A percentile compares a stretch with the other conserved stretches of the same genome.
Evolutionary conservation across 202 grass and related monocot genomes (phyloP).

Genomic region (Carex arenaria): DNA sequence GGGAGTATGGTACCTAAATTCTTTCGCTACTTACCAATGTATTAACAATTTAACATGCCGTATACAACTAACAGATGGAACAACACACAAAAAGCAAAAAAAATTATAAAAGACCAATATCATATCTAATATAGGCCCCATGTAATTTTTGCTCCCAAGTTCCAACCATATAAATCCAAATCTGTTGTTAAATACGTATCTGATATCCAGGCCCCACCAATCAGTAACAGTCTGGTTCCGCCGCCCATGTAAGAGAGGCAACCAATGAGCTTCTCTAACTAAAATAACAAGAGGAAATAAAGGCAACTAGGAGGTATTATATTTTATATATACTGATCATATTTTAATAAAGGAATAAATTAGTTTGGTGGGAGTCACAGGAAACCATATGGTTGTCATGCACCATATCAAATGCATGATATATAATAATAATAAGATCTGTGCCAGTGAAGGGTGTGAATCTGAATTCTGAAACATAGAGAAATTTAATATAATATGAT

Average conservation of each 20-base stretch:
- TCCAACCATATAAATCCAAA: conserved; percentile 21
- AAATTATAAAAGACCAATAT: neutral
- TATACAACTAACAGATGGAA: neutral
- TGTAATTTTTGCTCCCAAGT: conserved; percentile 11
- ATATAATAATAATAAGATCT: neutral
- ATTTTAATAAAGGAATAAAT: conserved; percentile 5
- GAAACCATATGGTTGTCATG: conserved; percentile 19
- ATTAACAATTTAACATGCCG: neutral
- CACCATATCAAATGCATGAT: neutral
- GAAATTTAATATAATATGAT: neutral
- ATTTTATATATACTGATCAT: neutral
- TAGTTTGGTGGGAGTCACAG: conserved; percentile 24
- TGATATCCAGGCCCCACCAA: conserved; percentile 11
- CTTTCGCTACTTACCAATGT: neutral
- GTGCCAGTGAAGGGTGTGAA: neutral
- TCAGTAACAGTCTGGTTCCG: conserved; percentile 22
- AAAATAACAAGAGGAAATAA: neutral
- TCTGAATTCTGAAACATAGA: conserved; percentile 20
- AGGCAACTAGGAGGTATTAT: neutral
- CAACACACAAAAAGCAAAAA: neutral
- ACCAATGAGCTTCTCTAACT: conserved; percentile 10
- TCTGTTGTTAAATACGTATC: neutral
- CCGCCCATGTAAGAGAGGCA: neutral
- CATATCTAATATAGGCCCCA: neutral
- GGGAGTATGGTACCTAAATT: neutral